Percentiles rank a stretch among this genome's conserved stretches.
Conservation (phyloP, 2,329 filamentous ascomycete genomes). For the Tolypocladium ophioglossoides region DNA sequence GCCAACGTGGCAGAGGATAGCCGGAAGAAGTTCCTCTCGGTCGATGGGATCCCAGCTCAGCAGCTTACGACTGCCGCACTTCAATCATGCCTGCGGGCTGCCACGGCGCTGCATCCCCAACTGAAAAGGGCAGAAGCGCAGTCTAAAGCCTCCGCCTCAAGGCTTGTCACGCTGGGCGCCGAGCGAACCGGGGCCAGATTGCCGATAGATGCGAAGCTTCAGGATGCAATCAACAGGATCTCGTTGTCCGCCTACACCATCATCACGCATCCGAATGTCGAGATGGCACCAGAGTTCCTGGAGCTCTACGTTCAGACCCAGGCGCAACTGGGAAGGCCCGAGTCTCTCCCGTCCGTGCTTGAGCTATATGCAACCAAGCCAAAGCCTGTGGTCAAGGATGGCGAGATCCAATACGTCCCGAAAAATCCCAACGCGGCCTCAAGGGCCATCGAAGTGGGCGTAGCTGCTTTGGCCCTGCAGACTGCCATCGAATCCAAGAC, state of each 20-base stretch:
- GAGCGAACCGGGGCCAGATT: slow-evolving; percentile 21
- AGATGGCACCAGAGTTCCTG: slow-evolving; percentile 66
- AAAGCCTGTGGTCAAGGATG: slow-evolving; percentile 49
- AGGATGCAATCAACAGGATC: slow-evolving; percentile 38
- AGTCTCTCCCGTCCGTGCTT: slow-evolving; percentile 71
- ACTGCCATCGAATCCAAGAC: slow-evolving; percentile 72
- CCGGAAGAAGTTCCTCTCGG: slow-evolving; percentile 30
- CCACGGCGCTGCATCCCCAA: slow-evolving; percentile 31
- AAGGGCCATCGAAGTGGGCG: slow-evolving; percentile 59
- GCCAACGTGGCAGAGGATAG: slow-evolving; percentile 30
- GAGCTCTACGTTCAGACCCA: slow-evolving; percentile 68
- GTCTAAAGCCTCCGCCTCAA: slow-evolving; percentile 38
- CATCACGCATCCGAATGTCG: slow-evolving; percentile 63
- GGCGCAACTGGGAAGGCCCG: slow-evolving; percentile 58
- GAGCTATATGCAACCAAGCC: slow-evolving; percentile 78
- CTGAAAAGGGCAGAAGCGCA: slow-evolving; percentile 27
- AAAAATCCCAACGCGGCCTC: slow-evolving; percentile 59
- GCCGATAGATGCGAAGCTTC: slow-evolving; percentile 23
- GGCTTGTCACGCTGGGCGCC: slow-evolving; percentile 36
- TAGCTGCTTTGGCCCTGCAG: slow-evolving; percentile 65
- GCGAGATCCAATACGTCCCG: slow-evolving; percentile 46
- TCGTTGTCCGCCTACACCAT: slow-evolving; percentile 57
- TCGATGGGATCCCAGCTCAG: slow-evolving; percentile 33
- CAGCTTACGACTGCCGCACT: slow-evolving; percentile 32
- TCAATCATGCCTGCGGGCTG: slow-evolving; percentile 32